Conservation (phyloP, 495 filamentous ascomycete genomes). For the Filosporella fistucella region DNA sequence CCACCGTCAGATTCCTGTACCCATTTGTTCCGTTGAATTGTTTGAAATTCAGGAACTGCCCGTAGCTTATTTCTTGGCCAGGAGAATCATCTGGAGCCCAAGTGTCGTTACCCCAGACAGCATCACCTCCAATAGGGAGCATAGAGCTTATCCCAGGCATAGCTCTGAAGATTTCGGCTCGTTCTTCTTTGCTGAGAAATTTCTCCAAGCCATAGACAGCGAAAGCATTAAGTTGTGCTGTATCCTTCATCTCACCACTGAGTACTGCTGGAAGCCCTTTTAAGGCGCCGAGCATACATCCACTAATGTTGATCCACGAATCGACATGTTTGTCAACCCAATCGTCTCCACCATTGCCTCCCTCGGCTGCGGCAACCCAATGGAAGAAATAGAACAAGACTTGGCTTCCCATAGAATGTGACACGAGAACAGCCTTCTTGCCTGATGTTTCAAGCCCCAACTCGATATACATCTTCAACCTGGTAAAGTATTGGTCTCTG, state of each 20-base stretch:
- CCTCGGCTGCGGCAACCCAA: conserved; percentile 80
- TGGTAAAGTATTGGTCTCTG: conserved; percentile 89
- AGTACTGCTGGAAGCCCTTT: conserved; percentile 90
- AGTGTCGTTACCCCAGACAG: conserved; percentile 86
- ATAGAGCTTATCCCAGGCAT: conserved; percentile 97
- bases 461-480: conserved; percentile 87
- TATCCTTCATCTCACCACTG: conserved; percentile 97
- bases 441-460: conserved; percentile 60
- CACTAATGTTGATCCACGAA: conserved; percentile 95
- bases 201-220: conserved; percentile 96
- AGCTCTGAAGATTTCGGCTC: conserved; percentile 89
- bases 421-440: conserved; percentile 81
- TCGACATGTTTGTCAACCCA: conserved; percentile 93
- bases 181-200: conserved; percentile 83
- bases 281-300: conserved; percentile 93
- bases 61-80: conserved; percentile 65
- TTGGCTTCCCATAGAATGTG: conserved; percentile 96
- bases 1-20: conserved; percentile 70
- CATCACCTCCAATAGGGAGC: conserved; percentile 92
- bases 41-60: conserved; percentile 85
- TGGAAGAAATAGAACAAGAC: conserved; percentile 96
- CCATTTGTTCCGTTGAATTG: conserved; percentile 50
- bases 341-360: conserved; percentile 74
- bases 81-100: conserved; percentile 88
- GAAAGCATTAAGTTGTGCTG: conserved; percentile 94